Percentiles rank a stretch among this genome's conserved stretches.
Conservation (phyloP, 495 filamentous ascomycete species). For the Pyrenopolyporus hunteri region DNA sequence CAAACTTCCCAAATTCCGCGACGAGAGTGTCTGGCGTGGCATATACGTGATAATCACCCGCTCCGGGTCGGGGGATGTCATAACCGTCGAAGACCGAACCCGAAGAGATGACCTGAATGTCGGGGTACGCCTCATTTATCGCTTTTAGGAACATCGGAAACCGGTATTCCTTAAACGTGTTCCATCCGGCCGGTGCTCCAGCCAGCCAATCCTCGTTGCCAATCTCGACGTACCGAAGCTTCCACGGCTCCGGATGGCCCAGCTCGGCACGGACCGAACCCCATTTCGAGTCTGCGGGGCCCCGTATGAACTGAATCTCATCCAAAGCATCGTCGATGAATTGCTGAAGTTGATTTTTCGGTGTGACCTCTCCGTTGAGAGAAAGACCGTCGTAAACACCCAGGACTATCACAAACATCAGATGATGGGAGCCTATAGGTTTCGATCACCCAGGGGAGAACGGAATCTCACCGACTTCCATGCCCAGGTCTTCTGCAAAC, state of each 20-base stretch:
- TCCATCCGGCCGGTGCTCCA: slow-evolving; percentile 41
- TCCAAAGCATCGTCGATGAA: slow-evolving; percentile 68
- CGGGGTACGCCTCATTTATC: slow-evolving; percentile 62
- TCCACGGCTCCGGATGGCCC: slow-evolving; percentile 64
- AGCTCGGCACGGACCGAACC: slow-evolving; percentile 62
- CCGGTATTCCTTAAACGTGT: slow-evolving; percentile 61
- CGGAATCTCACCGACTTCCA: slow-evolving; percentile 52
- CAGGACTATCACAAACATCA: slow-evolving; percentile 44
- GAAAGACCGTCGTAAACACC: slow-evolving; percentile 68
- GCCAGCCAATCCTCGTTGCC: slow-evolving; percentile 70
- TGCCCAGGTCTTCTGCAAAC: slow-evolving; percentile 68
- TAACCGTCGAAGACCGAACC: slow-evolving; percentile 51
- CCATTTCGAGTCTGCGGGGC: slow-evolving; percentile 59
- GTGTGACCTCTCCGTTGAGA: slow-evolving; percentile 57
- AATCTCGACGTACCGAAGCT: slow-evolving; percentile 65
- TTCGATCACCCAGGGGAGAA: background rate
- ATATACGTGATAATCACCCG: slow-evolving; percentile 52
- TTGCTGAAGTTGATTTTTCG: slow-evolving; percentile 46
- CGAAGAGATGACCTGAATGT: slow-evolving; percentile 65
- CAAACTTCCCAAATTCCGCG: slow-evolving; percentile 54
- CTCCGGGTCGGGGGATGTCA: slow-evolving; percentile 50
- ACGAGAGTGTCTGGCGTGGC: slow-evolving; percentile 44
- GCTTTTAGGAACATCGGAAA: slow-evolving; percentile 63
- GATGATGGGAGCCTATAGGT: no score
- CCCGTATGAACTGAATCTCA: slow-evolving; percentile 70